Percentiles rank a stretch among this genome's conserved stretches.
These are phyloP conservation scores for Musa troglodytarum DNA, from an alignment of 176 grass and related monocot species.

Conservation along the genomic window DNA sequence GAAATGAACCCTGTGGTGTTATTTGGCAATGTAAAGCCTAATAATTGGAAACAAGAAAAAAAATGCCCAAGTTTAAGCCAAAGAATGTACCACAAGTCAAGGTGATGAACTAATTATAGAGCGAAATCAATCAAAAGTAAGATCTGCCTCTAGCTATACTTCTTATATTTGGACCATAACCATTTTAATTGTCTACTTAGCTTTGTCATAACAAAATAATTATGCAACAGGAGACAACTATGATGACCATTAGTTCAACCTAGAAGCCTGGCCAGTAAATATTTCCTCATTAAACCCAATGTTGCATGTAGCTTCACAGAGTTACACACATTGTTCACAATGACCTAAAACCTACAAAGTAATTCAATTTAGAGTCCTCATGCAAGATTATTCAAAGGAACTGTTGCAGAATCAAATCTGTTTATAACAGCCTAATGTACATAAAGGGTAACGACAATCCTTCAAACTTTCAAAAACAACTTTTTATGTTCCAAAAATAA, in stretches of 20 bases:
- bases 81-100: background rate
- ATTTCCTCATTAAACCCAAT: background rate
- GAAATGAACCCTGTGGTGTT: background rate
- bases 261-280: background rate
- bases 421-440: background rate
- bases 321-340: background rate
- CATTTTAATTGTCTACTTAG: background rate
- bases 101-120: too few relatives aligned
- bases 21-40: background rate
- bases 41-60: background rate
- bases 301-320: background rate
- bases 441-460: background rate
- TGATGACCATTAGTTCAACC: background rate
- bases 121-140: background rate
- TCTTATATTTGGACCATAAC: background rate
- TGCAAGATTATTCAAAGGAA: background rate
- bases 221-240: background rate
- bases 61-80: background rate
- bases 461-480: too few relatives aligned
- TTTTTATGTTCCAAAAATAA: too few relatives aligned
- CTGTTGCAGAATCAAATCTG: background rate
- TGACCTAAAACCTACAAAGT: background rate
- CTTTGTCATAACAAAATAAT: background rate
- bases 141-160: background rate
- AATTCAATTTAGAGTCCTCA: background rate